Percentiles rank a stretch among this genome's conserved stretches.
phyloP scores from a whole-genome alignment of 768 basidiomycete genomes.

The Hemileccinum rubropunctum region DNA sequence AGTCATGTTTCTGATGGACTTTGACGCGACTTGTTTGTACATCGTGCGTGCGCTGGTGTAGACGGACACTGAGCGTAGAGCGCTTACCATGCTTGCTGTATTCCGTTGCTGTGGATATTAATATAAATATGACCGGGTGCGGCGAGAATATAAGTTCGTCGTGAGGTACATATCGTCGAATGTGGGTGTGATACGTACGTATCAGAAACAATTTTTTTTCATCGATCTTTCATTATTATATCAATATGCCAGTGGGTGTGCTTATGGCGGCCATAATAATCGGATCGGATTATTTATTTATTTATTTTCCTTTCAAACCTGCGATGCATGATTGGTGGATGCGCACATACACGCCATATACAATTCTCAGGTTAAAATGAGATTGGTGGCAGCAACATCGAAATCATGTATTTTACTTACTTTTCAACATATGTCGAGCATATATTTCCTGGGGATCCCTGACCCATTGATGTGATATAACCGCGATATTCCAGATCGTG shows the following conservation, averaged over 20 bases:
- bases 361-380: no score
- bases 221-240: constrained; percentile 5
- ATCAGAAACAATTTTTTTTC: background rate
- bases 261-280: background rate
- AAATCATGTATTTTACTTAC: no score
- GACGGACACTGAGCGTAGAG: constrained; percentile 11
- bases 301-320: no score
- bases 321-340: no score
- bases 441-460: no score
- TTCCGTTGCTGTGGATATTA: background rate
- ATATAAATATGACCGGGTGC: background rate
- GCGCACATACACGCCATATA: no score
- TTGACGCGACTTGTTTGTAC: background rate
- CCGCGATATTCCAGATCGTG: no score
- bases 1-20: background rate
- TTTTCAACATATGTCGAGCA: no score
- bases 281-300: no score
- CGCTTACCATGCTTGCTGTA: constrained; percentile 2
- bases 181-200: no score
- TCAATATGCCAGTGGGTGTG: background rate
- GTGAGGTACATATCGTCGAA: constrained; percentile 3
- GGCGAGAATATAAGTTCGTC: background rate
- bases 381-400: no score
- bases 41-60: background rate
- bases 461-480: no score